Conservation (phyloP, 208 protist genomes). For the Lotmaria passim region DNA sequence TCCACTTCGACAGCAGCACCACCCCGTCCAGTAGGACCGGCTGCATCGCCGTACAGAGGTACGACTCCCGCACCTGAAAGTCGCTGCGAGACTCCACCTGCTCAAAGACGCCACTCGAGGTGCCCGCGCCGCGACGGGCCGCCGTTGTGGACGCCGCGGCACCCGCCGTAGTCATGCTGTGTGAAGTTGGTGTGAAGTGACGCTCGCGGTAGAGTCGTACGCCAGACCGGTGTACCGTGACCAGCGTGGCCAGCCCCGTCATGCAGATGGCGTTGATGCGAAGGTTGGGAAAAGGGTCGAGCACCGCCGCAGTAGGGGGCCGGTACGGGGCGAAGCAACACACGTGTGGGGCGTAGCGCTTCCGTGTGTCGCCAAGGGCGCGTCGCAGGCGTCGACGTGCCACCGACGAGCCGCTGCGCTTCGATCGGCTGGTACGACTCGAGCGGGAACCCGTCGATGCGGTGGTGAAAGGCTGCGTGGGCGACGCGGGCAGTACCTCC, state of each 20-base stretch:
- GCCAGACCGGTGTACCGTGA: constrained; percentile 54
- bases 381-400: background rate
- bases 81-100: constrained; percentile 37
- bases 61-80: constrained; percentile 59
- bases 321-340: constrained; percentile 20
- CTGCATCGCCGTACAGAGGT: constrained; percentile 41
- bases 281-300: constrained; percentile 54
- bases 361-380: background rate
- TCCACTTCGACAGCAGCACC: constrained; percentile 41
- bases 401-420: background rate
- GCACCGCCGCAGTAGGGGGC: constrained; percentile 29
- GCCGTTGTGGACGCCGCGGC: background rate
- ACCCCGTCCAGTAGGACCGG: constrained; percentile 11
- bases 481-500: background rate
- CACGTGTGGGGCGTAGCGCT: constrained; percentile 27
- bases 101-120: constrained; percentile 47
- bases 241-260: constrained; percentile 34
- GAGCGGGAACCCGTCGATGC: background rate
- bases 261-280: constrained; percentile 41
- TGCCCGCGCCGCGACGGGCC: background rate
- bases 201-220: constrained; percentile 47
- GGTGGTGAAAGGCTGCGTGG: background rate
- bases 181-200: background rate
- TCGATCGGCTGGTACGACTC: background rate
- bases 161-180: background rate